phyloP scores from a whole-genome alignment of 495 filamentous ascomycete species.

The Aspergillus sparsus region DNA sequence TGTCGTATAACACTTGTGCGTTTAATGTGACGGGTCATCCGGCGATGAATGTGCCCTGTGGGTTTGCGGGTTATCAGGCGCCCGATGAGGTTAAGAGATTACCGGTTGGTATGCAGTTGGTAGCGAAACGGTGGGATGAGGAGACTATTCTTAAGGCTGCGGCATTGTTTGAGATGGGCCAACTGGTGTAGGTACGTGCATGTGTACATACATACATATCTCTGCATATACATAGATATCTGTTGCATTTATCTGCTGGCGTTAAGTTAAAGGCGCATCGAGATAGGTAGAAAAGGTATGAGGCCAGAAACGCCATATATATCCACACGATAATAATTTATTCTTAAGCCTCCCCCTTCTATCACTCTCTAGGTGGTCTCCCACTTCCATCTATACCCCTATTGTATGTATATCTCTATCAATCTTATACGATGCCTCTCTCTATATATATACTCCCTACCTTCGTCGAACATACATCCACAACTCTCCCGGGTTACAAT shows the following conservation, averaged over 20 bases:
- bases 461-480: background rate
- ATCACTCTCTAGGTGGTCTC: too few species aligned
- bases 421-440: background rate
- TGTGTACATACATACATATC: too few species aligned
- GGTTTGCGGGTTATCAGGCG: constrained; percentile 33
- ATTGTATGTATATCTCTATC: too few species aligned
- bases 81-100: constrained; percentile 42
- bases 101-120: constrained; percentile 58
- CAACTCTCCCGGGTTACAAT: background rate
- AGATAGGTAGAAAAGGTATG: too few species aligned
- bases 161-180: constrained; percentile 25
- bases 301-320: too few species aligned
- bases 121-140: constrained; percentile 53
- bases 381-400: too few species aligned
- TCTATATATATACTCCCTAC: background rate
- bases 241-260: too few species aligned
- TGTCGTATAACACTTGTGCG: constrained; percentile 52
- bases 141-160: constrained; percentile 30
- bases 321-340: too few species aligned
- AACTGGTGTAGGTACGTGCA: too few species aligned
- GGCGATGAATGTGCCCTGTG: constrained; percentile 54
- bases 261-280: too few species aligned
- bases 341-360: too few species aligned
- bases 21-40: constrained; percentile 61
- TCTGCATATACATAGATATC: too few species aligned